Evolutionary conservation across 176 grass and related monocot species (phyloP).

Genomic region (Tuctoria greenei): DNA sequence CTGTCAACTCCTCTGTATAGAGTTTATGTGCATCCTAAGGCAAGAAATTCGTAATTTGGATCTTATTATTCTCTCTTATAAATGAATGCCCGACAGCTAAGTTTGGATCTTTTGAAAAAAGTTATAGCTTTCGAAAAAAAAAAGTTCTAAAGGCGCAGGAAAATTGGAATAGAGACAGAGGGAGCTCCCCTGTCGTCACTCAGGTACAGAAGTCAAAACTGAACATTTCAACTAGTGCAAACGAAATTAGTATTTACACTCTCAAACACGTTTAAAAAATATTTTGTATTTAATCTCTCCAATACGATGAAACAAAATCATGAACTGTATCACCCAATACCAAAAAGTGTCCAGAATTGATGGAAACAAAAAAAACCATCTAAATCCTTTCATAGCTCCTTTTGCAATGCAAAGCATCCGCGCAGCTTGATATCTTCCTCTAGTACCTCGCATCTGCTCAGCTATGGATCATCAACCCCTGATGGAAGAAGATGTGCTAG

Average conservation of each 20-base stretch:
- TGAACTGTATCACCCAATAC: neutral
- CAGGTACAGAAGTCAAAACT: no score
- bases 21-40: no score
- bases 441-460: neutral
- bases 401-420: neutral
- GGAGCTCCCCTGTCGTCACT: no score
- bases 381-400: neutral
- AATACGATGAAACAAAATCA: neutral
- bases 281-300: neutral
- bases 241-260: neutral
- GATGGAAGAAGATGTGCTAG: neutral
- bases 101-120: no score
- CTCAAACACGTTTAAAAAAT: neutral
- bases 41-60: no score
- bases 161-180: no score
- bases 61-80: no score
- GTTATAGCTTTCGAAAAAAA: no score
- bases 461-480: neutral
- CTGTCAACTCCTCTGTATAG: no score
- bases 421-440: neutral
- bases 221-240: no score
- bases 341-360: neutral
- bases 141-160: no score
- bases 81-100: no score
- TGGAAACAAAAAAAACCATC: conserved; percentile 11